Base-by-base conservation (phyloP, 306 rosid genomes). In the Elaeagnus macrophylla region DNA sequence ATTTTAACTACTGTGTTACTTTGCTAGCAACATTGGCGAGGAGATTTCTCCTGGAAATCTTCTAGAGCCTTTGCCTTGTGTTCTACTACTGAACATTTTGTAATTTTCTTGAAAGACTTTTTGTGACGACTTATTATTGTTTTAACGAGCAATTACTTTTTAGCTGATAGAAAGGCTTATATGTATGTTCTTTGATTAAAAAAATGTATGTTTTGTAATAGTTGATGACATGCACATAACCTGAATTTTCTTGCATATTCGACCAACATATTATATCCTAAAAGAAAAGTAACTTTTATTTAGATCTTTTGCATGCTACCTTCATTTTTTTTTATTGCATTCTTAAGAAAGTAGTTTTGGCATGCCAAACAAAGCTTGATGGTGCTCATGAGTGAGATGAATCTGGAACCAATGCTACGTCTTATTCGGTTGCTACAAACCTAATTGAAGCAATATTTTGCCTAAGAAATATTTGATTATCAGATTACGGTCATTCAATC, bases 381-480 rank as follows among this genome's bases (percentile, higher is more conserved):
- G 32, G 32, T 5, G 4, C 4, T 25, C 32, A 25, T 1, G 32
- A 25, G 32, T 25, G 32, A 25, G 32, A 25, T 25, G 32, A 5
- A 25, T 25, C 32, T 25, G 32, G 32, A 25, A 5, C 32, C 32
- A 25, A 25, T 25, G 32, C 32, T 2, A 25, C 32, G 32, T 25
- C 4, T 2, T 25, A 25, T 25, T 25, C 32, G 4, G 32, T 25
- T 25, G 32, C 32, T 25, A 25, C 4, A 25, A 25, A 25, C 32
- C 32, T 25, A 25, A 25, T 25, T 25, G 32, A 25, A 25, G 32
- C 32, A 5, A 25, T 25, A 25, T 25, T 25, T 25, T 25, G 12
- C 19, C n/a, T 39, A 12, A 25, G 44, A 25, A 58, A 48, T 52
- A 53, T 51, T 40, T 16, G 62, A 41, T 57, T 43, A 36, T 64